A percentile compares a stretch with the other conserved stretches of the same genome.
Evolutionary conservation across 208 protist species (phyloP).

Genomic region (Trypanosoma theileri): DNA sequence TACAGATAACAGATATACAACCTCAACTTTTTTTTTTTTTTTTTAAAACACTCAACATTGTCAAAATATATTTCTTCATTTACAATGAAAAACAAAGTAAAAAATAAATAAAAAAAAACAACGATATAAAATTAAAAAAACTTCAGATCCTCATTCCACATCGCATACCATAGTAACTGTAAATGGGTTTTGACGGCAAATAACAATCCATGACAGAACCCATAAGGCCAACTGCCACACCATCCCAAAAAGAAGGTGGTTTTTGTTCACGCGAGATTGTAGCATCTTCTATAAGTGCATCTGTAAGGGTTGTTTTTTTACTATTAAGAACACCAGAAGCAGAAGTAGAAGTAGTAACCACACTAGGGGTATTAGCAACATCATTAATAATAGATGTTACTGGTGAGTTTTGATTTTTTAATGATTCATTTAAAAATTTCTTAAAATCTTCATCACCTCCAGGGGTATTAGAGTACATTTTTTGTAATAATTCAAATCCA

Average conservation of each 20-base stretch:
- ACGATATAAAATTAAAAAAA: constrained; percentile 18
- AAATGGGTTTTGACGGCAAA: constrained; percentile 65
- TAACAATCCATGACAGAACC: constrained; percentile 87
- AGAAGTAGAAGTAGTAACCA: no score
- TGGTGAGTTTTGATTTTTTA: not conserved
- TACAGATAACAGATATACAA: no score
- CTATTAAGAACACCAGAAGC: not conserved
- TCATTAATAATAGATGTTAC: not conserved
- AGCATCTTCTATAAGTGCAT: constrained; percentile 13
- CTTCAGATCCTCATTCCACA: constrained; percentile 47
- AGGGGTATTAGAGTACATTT: constrained; percentile 28
- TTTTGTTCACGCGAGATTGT: constrained; percentile 11
- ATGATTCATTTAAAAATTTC: constrained; percentile 12
- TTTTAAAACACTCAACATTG: not conserved
- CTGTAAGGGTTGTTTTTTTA: constrained; percentile 2
- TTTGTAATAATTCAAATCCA: constrained; percentile 51
- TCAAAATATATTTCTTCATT: not conserved
- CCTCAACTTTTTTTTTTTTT: not conserved
- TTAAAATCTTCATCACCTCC: constrained; percentile 15
- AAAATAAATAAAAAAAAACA: constrained; percentile 10
- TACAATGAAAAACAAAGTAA: constrained; percentile 12
- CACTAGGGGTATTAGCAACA: not conserved
- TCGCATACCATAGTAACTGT: constrained; percentile 72
- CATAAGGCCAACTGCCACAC: constrained; percentile 73
- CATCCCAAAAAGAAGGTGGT: constrained; percentile 69